Evolutionary conservation across 495 filamentous ascomycete genomes (phyloP).

Genomic region (Usnea hakonensis): DNA sequence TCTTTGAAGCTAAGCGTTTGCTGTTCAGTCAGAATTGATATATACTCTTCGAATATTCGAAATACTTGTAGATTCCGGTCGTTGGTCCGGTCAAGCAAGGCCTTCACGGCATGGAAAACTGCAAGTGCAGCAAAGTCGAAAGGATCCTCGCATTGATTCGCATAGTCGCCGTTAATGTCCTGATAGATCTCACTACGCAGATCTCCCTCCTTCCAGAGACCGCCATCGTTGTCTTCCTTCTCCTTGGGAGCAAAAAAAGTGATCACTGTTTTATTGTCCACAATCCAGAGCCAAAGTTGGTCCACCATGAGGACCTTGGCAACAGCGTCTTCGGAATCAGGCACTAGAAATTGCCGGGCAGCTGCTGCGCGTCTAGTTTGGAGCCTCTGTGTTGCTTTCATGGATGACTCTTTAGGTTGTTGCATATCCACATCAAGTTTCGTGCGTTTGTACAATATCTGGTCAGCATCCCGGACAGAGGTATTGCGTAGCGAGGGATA

Average conservation of each 20-base stretch:
- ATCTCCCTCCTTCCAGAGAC: conserved; percentile 40
- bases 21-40: conserved; percentile 57
- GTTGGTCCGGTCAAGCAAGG: conserved; percentile 50
- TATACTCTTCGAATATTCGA: conserved; percentile 59
- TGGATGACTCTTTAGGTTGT: neutral
- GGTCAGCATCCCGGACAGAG: conserved; percentile 55
- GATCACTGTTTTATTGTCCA: conserved; percentile 34
- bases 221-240: conserved; percentile 20
- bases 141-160: conserved; percentile 54
- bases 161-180: conserved; percentile 60
- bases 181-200: conserved; percentile 58
- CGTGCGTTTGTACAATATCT: conserved; percentile 65
- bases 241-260: conserved; percentile 24
- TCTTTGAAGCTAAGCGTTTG: conserved; percentile 56
- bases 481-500: conserved; percentile 58
- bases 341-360: conserved; percentile 22
- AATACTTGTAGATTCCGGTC: conserved; percentile 57
- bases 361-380: conserved; percentile 17
- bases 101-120: conserved; percentile 54
- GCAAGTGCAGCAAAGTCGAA: conserved; percentile 56
- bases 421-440: conserved; percentile 26
- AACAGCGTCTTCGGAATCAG: conserved; percentile 43
- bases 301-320: conserved; percentile 60
- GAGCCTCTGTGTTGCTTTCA: conserved; percentile 18
- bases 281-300: conserved; percentile 62